A percentile compares a stretch with the other conserved stretches of the same genome.
phyloP scores from a whole-genome alignment of 305 asterid species.

The Fraxinus sp. region DNA sequence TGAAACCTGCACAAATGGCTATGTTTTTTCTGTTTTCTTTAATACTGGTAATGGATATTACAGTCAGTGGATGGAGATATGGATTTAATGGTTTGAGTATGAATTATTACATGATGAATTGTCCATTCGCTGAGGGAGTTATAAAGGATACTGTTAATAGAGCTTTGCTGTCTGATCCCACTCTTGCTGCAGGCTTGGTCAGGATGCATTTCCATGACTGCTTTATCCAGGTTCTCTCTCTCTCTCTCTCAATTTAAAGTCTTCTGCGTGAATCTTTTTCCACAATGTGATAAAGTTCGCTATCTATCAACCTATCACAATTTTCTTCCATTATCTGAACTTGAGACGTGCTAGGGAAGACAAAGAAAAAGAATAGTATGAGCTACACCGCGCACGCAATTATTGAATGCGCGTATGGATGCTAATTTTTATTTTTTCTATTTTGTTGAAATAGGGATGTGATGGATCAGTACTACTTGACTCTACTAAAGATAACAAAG shows the following conservation, averaged over 20 bases:
- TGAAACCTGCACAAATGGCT: slow-evolving; percentile 28
- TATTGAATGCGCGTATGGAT: background rate
- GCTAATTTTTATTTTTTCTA: background rate
- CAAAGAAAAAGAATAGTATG: background rate
- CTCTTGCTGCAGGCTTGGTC: slow-evolving; percentile 76
- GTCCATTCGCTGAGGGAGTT: slow-evolving; percentile 63
- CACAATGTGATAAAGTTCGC: background rate
- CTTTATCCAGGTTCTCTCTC: slow-evolving; percentile 58
- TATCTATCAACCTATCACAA: background rate
- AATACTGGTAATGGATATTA: slow-evolving; percentile 33
- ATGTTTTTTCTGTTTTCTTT: slow-evolving; percentile 24
- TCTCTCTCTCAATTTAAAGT: background rate
- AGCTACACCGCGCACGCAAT: background rate
- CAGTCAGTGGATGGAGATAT: slow-evolving; percentile 33
- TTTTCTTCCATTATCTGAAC: background rate
- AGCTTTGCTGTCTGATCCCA: slow-evolving; percentile 66
- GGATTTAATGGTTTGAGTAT: slow-evolving; percentile 54
- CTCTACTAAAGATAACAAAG: slow-evolving; percentile 70
- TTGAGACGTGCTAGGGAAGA: background rate
- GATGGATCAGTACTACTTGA: slow-evolving; percentile 76
- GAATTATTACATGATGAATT: slow-evolving; percentile 62
- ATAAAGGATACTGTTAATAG: slow-evolving; percentile 47
- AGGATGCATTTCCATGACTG: slow-evolving; percentile 96
- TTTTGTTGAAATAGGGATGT: slow-evolving; percentile 55
- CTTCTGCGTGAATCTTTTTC: background rate